phyloP scores from a whole-genome alignment of 208 protist species.

The Leishmania gerbilli region DNA sequence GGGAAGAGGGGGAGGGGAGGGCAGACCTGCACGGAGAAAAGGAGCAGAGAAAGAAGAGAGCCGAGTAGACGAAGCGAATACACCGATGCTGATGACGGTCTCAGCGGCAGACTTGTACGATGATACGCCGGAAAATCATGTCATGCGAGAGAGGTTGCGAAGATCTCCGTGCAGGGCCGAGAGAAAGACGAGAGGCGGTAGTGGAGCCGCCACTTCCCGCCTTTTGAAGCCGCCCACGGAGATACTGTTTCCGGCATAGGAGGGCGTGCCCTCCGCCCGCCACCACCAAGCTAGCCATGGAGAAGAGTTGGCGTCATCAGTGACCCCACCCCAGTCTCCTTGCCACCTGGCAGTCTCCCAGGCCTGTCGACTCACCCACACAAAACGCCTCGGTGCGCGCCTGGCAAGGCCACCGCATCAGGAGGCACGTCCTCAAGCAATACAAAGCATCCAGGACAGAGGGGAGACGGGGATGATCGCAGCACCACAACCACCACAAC shows the following conservation, averaged over 20 bases:
- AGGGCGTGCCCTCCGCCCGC: neutral
- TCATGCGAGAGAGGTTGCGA: neutral
- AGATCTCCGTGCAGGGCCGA: neutral
- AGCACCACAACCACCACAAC: neutral
- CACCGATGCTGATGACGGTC: neutral
- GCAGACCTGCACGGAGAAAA: neutral
- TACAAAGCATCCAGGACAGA: neutral
- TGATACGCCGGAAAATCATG: neutral
- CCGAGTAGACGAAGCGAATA: neutral
- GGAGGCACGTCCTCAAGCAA: neutral
- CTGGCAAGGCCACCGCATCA: neutral
- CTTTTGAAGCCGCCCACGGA: neutral
- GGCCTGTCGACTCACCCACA: neutral
- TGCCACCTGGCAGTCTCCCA: neutral
- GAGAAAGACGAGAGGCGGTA: neutral
- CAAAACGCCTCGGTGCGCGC: neutral
- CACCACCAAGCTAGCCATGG: neutral
- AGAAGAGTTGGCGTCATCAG: neutral
- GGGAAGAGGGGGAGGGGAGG: neutral
- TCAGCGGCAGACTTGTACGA: neutral
- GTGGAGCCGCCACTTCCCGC: neutral
- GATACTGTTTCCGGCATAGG: neutral
- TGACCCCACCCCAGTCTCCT: neutral
- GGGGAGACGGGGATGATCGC: neutral
- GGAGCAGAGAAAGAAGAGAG: neutral